Conservation (phyloP, 805 yeast species). For the Ogataea allantospora region DNA sequence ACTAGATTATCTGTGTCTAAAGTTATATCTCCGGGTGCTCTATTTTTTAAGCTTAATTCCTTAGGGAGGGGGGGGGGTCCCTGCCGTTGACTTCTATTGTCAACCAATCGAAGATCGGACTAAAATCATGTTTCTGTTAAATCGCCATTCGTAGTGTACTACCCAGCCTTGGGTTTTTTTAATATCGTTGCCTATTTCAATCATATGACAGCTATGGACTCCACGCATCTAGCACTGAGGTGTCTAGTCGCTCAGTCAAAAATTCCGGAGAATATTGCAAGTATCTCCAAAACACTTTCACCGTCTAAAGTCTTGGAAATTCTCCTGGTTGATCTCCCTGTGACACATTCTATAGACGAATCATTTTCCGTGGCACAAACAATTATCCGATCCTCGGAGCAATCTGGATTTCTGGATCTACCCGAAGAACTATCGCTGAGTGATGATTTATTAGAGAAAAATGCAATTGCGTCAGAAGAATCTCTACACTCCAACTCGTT, state of each 20-base stretch:
- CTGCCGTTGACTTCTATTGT: no score
- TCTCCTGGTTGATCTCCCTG: constrained; percentile 12
- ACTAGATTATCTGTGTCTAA: no score
- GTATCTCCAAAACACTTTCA: constrained; percentile 1
- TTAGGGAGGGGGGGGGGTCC: no score
- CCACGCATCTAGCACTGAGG: not conserved
- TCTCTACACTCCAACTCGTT: not conserved
- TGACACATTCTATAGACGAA: not conserved
- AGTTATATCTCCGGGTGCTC: no score
- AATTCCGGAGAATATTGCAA: constrained; percentile 13
- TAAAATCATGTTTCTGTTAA: no score
- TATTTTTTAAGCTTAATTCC: no score
- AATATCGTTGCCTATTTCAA: no score
- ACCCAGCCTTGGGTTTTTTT: no score
- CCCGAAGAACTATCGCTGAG: not conserved
- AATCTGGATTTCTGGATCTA: not conserved
- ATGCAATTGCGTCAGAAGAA: not conserved
- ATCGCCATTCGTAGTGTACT: no score
- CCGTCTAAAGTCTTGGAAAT: not conserved
- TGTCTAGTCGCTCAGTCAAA: constrained; percentile 10
- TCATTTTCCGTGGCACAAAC: not conserved
- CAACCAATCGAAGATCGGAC: no score
- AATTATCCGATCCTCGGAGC: not conserved
- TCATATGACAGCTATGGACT: no score
- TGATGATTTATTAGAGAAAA: not conserved